Percentiles rank a stretch among this genome's conserved stretches.
phyloP scores from a whole-genome alignment of 331 rosid species.

The Saraca asoca region DNA sequence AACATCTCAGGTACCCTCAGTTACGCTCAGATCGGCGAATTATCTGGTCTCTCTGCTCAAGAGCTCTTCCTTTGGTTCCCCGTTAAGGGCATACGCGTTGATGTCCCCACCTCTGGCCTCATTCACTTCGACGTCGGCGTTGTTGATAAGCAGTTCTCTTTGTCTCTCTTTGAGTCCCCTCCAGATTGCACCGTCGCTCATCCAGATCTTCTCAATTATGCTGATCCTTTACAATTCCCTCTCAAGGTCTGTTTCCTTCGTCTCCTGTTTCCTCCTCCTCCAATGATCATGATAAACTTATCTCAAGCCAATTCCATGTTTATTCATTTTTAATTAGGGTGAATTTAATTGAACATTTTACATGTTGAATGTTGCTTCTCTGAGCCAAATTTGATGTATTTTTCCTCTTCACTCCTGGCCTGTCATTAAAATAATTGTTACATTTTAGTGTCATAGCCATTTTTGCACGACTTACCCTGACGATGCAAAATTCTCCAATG shows the following conservation, averaged over 20 bases:
- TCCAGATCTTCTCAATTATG: slow-evolving; percentile 23
- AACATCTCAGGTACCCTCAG: slow-evolving; percentile 62
- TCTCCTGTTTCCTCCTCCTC: too few relatives aligned
- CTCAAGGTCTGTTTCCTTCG: slow-evolving; percentile 30
- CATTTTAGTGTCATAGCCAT: neutral
- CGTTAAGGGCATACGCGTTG: slow-evolving; percentile 79
- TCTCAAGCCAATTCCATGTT: too few relatives aligned
- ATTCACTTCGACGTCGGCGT: slow-evolving; percentile 88
- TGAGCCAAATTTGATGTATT: too few relatives aligned
- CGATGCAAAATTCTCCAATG: too few relatives aligned
- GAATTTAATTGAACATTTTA: too few relatives aligned
- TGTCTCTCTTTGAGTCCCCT: slow-evolving; percentile 77
- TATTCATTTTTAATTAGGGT: too few relatives aligned
- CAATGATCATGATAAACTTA: too few relatives aligned
- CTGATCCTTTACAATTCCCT: neutral
- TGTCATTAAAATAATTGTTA: too few relatives aligned
- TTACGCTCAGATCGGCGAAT: slow-evolving; percentile 60
- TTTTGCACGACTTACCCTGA: neutral
- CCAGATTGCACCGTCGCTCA: slow-evolving; percentile 71
- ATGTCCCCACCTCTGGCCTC: slow-evolving; percentile 70
- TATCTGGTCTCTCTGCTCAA: slow-evolving; percentile 79
- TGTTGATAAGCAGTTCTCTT: slow-evolving; percentile 80
- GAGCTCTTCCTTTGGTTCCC: slow-evolving; percentile 91
- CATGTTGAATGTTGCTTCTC: too few relatives aligned
- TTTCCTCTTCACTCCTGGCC: too few relatives aligned